A percentile compares a stretch with the other conserved stretches of the same genome.
Evolutionary conservation across 306 rosid species (phyloP).

Genomic region (Arachis stenosperma): DNA sequence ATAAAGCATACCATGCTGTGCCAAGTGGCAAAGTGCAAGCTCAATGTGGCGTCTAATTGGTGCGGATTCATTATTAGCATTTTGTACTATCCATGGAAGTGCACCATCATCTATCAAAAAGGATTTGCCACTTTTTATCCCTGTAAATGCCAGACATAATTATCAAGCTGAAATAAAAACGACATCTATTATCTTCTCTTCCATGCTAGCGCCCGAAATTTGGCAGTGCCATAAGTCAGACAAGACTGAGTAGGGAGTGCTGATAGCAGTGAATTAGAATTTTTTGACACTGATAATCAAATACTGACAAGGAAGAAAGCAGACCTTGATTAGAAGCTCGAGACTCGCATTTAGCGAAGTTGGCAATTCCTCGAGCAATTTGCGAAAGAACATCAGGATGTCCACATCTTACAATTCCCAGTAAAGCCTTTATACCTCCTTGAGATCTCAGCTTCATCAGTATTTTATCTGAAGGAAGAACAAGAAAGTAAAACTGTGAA

Average conservation of each 20-base stretch:
- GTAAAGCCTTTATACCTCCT: constrained; percentile 93
- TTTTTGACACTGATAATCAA: neutral
- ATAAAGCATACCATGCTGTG: constrained; percentile 75
- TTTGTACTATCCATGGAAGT: constrained; percentile 97
- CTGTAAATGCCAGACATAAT: constrained; percentile 48
- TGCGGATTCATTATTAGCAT: constrained; percentile 86
- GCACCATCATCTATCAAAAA: constrained; percentile 93
- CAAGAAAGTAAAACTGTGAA: constrained; percentile 9
- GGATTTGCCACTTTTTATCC: constrained; percentile 71
- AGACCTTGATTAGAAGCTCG: constrained; percentile 90
- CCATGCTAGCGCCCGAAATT: neutral
- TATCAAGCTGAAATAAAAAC: constrained; percentile 11
- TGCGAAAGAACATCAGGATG: constrained; percentile 98
- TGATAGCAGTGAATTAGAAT: neutral
- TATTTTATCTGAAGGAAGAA: constrained; percentile 68
- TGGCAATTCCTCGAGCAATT: constrained; percentile 97
- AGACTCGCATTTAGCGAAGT: constrained; percentile 97
- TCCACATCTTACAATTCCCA: constrained; percentile 96
- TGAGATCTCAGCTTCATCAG: constrained; percentile 80
- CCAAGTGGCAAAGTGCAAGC: constrained; percentile 97
- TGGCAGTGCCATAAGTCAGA: neutral
- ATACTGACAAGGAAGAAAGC: constrained; percentile 12
- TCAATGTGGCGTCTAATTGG: constrained; percentile 98
- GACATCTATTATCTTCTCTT: neutral
- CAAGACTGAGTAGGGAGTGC: neutral